Evolutionary conservation across 768 basidiomycete genomes (phyloP).

Genomic region (Gloeophyllum trabeum): DNA sequence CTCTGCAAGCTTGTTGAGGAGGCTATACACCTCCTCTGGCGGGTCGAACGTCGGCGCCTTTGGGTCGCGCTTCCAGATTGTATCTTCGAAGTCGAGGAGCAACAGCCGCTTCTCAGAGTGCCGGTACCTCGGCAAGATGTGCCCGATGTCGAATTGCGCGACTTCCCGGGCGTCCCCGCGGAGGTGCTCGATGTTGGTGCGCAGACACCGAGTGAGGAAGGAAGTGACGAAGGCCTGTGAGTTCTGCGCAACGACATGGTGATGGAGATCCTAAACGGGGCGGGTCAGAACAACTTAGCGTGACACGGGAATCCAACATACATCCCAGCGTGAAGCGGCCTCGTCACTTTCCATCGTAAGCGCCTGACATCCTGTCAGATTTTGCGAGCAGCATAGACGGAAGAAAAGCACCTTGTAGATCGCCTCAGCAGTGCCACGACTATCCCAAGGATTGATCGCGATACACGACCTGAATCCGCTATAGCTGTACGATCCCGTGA

Average conservation of each 20-base stretch:
- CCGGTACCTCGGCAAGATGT: constrained; percentile 57
- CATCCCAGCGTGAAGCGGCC: constrained; percentile 65
- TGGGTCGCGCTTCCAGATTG: constrained; percentile 59
- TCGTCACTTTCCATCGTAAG: constrained; percentile 72
- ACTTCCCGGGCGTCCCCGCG: constrained; percentile 24
- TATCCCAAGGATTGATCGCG: constrained; percentile 80
- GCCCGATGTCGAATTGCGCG: constrained; percentile 28
- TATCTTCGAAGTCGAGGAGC: constrained; percentile 71
- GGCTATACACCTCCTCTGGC: constrained; percentile 25
- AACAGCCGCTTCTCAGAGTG: constrained; percentile 56
- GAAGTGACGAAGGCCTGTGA: constrained; percentile 75
- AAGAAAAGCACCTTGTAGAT: constrained; percentile 37
- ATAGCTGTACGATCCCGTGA: constrained; percentile 80
- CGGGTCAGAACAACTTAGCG: not conserved
- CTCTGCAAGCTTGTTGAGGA: constrained; percentile 46
- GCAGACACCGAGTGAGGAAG: constrained; percentile 67
- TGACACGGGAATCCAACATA: constrained; percentile 15
- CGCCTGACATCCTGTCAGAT: constrained; percentile 24
- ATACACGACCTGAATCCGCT: constrained; percentile 83
- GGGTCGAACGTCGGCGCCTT: constrained; percentile 25
- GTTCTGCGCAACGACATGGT: constrained; percentile 78
- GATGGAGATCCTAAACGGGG: constrained; percentile 52
- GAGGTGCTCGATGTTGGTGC: constrained; percentile 61
- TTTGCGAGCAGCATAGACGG: not conserved
- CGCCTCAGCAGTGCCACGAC: constrained; percentile 72